Evolutionary conservation across 1,284 basidiomycete species (phyloP).

Genomic region (Phellinidium pouzarii): DNA sequence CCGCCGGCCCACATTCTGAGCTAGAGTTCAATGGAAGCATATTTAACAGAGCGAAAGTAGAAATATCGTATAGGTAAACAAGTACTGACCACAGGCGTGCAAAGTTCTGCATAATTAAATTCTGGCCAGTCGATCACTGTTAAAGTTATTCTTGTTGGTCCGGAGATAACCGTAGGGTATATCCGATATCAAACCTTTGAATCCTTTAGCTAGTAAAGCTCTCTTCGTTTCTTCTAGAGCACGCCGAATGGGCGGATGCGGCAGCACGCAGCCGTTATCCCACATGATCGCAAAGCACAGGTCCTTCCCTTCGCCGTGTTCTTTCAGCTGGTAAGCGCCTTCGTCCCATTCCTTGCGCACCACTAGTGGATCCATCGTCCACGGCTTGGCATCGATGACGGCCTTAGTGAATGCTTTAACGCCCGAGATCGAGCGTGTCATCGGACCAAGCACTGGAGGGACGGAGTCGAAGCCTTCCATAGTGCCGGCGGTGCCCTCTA

Average conservation of each 20-base stretch:
- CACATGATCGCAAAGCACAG: constrained; percentile 59
- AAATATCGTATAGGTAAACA: not conserved
- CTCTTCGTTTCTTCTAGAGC: constrained; percentile 53
- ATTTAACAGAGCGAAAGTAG: not conserved
- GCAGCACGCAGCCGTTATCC: constrained; percentile 54
- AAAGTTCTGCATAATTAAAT: constrained; percentile 36
- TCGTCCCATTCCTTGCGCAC: constrained; percentile 60
- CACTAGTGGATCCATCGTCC: constrained; percentile 60
- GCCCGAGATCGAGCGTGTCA: constrained; percentile 49
- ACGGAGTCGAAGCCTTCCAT: constrained; percentile 67
- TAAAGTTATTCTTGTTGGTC: not conserved
- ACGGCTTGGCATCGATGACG: constrained; percentile 50
- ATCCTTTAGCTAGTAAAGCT: constrained; percentile 59
- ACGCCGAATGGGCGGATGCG: constrained; percentile 64
- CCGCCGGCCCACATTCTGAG: constrained; percentile 40
- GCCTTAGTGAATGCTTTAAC: constrained; percentile 59
- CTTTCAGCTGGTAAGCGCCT: constrained; percentile 45
- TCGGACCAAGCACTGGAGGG: constrained; percentile 66
- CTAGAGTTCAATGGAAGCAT: constrained; percentile 19
- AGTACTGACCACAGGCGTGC: constrained; percentile 29
- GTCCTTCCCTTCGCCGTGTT: constrained; percentile 49
- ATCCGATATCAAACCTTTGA: constrained; percentile 40
- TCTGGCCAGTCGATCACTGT: constrained; percentile 35
- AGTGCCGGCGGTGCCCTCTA: constrained; percentile 51
- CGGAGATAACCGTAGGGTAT: not conserved